Base-by-base conservation (phyloP, 1,284 basidiomycete species). In the Afroboletus lepidellus region DNA sequence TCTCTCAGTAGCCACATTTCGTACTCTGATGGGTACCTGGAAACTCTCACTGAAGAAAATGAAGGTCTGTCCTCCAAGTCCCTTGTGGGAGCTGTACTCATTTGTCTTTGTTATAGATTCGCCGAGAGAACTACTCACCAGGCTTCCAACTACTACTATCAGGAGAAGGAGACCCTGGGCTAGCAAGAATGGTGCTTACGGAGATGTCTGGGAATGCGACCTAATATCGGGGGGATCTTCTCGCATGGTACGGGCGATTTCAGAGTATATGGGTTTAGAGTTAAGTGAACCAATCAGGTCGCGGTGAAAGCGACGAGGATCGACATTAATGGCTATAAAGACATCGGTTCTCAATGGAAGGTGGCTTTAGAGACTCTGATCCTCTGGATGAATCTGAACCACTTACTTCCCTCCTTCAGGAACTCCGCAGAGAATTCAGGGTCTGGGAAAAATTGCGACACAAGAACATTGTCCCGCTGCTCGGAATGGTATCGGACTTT, bases 201-300 rank as follows among this genome's bases (percentile, higher is more conserved):
- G 53, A 32, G 65, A 69, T 51, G 34, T 69, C 9, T 69, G 63
- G 66, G 47, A 65, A 39, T 67, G 63, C 7, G 55, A 64, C 8
- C 47, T 65, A 20, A 34, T 55, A 13, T 54, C 41, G 9, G 51
- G 25, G 20, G 37, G 27, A 24, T 46, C 46, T 7, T 24, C 36
- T 38, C 51, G 41, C 5, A 37, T 41, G 45, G 66, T 65, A 36
- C 13, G 41, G 24, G 36, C 13, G 3, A 7, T 21, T 46, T 6
- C 1, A 21, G 3, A 12, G 21, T 24, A 34, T 38, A 23, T 2
- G 11, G 9, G 3, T 32, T 8, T 24, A n/a, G 5, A n/a, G 5
- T 27, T 54, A 18, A 60, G 42, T 2, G 27, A 24, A 13, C 2
- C 12, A 16, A 51, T 8, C 24, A 65, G 63, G 52, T 65, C 2